Conservation (phyloP, 2,329 filamentous ascomycete species). For the Epichloe uncinata region DNA sequence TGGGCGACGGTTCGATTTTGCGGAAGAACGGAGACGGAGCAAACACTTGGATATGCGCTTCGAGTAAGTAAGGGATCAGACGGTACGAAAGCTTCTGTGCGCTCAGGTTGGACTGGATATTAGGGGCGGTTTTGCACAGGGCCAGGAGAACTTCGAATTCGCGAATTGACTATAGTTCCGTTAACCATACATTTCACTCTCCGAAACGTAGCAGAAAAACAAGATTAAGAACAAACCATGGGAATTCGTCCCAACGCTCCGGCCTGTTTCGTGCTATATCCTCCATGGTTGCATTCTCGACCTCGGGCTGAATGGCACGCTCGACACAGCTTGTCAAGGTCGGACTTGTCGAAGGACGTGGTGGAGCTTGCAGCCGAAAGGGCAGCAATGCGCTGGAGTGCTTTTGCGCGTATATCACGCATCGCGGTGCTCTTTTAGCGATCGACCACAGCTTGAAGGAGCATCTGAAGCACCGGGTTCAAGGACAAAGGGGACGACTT, state of each 20-base stretch:
- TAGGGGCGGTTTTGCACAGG: constrained; percentile 77
- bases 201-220: not conserved
- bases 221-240: constrained; percentile 35
- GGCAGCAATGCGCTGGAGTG: constrained; percentile 51
- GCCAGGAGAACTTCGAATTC: constrained; percentile 89
- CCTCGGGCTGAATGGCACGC: constrained; percentile 36
- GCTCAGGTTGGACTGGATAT: constrained; percentile 55
- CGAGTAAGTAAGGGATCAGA: constrained; percentile 70
- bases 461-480: not conserved
- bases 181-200: constrained; percentile 7
- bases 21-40: constrained; percentile 70
- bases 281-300: constrained; percentile 35
- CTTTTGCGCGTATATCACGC: constrained; percentile 46
- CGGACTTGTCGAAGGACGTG: constrained; percentile 45
- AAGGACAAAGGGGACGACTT: not conserved
- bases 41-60: constrained; percentile 70
- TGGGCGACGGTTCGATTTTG: constrained; percentile 74
- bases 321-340: constrained; percentile 48
- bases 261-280: constrained; percentile 22
- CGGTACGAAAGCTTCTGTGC: constrained; percentile 70
- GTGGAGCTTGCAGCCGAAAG: constrained; percentile 43
- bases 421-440: constrained; percentile 24
- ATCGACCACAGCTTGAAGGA: not conserved
- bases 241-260: constrained; percentile 39
- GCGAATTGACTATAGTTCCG: constrained; percentile 51